phyloP scores from a whole-genome alignment of 2,329 filamentous ascomycete genomes.

The Botrytis deweyae region DNA sequence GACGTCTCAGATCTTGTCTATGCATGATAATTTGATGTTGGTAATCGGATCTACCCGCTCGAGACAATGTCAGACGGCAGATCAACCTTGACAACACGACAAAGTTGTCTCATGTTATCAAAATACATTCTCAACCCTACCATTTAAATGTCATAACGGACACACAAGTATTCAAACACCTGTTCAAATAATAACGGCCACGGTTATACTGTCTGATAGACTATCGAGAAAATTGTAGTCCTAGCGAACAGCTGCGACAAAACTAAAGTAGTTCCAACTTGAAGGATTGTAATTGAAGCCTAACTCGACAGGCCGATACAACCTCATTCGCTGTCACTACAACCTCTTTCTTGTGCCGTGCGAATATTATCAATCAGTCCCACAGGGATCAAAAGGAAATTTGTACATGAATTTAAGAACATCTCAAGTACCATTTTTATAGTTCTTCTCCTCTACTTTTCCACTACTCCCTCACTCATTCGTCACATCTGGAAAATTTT shows the following conservation, averaged over 20 bases:
- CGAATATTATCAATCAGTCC: not conserved
- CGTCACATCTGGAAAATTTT: not conserved
- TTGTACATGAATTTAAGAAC: not conserved
- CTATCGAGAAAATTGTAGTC: not conserved
- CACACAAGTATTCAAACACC: not conserved
- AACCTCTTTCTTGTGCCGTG: not conserved
- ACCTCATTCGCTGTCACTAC: not conserved
- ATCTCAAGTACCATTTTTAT: not conserved
- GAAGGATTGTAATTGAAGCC: not conserved
- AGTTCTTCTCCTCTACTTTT: not conserved
- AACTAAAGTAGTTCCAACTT: not conserved
- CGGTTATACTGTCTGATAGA: not conserved
- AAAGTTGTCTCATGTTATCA: not conserved
- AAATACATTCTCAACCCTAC: not conserved
- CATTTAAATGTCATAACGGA: rapidly evolving
- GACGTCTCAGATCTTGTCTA: not conserved
- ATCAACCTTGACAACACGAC: not conserved
- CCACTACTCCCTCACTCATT: not conserved
- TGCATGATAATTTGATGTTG: not conserved
- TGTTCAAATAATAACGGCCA: not conserved
- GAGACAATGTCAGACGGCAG: not conserved
- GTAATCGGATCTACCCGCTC: not conserved
- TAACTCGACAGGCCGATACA: too few species aligned
- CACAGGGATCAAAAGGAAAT: not conserved
- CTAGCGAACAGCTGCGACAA: not conserved